Conservation (phyloP, 129 eudicot genomes). For the Centaurea solstitialis region DNA sequence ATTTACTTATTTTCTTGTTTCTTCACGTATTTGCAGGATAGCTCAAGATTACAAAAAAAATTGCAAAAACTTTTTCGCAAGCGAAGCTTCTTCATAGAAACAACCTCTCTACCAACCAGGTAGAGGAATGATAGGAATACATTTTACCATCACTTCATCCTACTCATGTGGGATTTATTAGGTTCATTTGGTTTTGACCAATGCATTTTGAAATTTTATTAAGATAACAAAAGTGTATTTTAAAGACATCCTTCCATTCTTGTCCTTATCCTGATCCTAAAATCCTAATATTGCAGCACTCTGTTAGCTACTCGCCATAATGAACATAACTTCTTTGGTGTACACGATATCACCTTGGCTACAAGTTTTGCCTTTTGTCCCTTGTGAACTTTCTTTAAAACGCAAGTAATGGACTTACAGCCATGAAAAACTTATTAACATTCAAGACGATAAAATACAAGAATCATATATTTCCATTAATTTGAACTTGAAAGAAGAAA, state of each 20-base stretch:
- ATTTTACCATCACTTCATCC: background rate
- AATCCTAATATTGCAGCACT: background rate
- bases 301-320: background rate
- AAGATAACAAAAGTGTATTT: background rate
- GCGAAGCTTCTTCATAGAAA: background rate
- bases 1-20: background rate
- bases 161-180: background rate
- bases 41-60: background rate
- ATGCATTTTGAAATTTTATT: background rate
- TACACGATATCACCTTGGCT: background rate
- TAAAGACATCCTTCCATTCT: background rate
- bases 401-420: background rate
- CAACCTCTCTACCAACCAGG: background rate
- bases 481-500: background rate
- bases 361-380: background rate
- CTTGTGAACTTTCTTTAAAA: background rate
- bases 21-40: background rate
- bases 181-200: background rate
- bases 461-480: background rate
- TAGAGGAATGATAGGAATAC: background rate
- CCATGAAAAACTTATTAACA: background rate
- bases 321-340: background rate
- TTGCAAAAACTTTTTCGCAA: background rate
- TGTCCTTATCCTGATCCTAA: background rate
- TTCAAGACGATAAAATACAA: background rate